A percentile compares a stretch with the other conserved stretches of the same genome.
These are phyloP conservation scores for Trifolium fragiferum DNA, from an alignment of 306 rosid species.

Conservation along the genomic window DNA sequence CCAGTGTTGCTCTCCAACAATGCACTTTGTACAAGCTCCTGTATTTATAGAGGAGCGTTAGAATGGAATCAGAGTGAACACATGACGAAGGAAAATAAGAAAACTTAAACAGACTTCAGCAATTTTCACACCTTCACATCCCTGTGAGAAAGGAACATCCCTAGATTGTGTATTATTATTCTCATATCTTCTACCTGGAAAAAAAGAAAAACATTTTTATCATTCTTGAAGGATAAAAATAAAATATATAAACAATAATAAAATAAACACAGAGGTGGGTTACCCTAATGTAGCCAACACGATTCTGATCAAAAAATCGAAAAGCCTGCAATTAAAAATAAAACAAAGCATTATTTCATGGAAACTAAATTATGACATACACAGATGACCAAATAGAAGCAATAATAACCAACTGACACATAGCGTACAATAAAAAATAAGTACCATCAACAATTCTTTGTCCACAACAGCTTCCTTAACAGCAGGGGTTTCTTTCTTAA, in stretches of 20 bases:
- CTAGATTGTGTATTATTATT: constrained; percentile 74
- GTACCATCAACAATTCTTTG: constrained; percentile 85
- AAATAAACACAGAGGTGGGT: not conserved
- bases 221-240: not conserved
- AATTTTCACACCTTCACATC: constrained; percentile 79
- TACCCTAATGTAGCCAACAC: constrained; percentile 86
- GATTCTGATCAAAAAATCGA: constrained; percentile 86
- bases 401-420: not conserved
- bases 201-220: constrained; percentile 25
- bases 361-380: not conserved
- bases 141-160: constrained; percentile 90
- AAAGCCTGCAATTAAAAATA: constrained; percentile 73
- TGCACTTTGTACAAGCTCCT: constrained; percentile 99
- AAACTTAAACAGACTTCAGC: not conserved
- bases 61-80: constrained; percentile 6
- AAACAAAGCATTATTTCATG: constrained; percentile 25
- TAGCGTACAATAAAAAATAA: constrained; percentile 22
- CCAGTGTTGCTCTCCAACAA: constrained; percentile 94
- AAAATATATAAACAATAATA: not conserved
- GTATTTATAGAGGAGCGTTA: constrained; percentile 37
- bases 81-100: not conserved
- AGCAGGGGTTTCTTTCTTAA: constrained; percentile 56
- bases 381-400: constrained; percentile 5
- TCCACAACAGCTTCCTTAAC: constrained; percentile 64
- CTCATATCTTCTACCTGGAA: constrained; percentile 97